These are phyloP conservation scores for Babesia bigemina DNA, from an alignment of 169 alveolate species.

Conservation along the genomic window DNA sequence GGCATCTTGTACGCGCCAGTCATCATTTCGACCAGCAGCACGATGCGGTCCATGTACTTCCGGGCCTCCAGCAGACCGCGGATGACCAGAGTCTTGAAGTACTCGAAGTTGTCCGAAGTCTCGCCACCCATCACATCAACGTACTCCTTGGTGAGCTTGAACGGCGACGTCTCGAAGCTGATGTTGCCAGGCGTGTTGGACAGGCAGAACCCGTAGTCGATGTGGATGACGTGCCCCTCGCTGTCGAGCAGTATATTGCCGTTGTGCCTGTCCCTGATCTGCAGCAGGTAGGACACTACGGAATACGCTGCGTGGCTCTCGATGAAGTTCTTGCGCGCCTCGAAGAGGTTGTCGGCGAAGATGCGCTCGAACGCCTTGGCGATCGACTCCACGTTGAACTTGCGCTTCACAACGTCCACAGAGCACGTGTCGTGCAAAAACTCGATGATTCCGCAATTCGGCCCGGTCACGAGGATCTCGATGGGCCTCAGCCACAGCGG, in stretches of 20 bases:
- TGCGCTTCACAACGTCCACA: constrained; percentile 76
- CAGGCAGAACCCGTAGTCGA: constrained; percentile 94
- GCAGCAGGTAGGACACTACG: constrained; percentile 90
- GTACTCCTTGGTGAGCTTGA: constrained; percentile 94
- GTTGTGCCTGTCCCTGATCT: constrained; percentile 94
- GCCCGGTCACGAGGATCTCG: constrained; percentile 92
- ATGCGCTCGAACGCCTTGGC: constrained; percentile 74
- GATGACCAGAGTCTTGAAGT: constrained; percentile 84
- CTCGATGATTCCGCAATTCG: constrained; percentile 91
- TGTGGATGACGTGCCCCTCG: constrained; percentile 94
- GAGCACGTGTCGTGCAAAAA: constrained; percentile 78
- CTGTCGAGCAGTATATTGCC: constrained; percentile 93
- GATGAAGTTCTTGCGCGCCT: constrained; percentile 84
- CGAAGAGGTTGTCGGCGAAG: constrained; percentile 71
- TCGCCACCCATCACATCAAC: constrained; percentile 93
- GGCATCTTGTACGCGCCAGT: constrained; percentile 89
- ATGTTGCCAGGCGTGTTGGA: constrained; percentile 96
- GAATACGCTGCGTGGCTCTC: constrained; percentile 97
- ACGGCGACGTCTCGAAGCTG: constrained; percentile 94
- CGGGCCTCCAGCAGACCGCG: constrained; percentile 88
- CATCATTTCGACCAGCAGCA: constrained; percentile 89
- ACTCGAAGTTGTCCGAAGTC: constrained; percentile 86
- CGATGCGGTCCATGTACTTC: constrained; percentile 86
- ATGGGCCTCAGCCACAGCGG: constrained; percentile 92
- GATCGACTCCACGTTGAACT: constrained; percentile 73